Evolutionary conservation across 345 rosid genomes (phyloP), one percentile per base, ranked within the genome.

Genomic region (Gossypium stocksii): DNA sequence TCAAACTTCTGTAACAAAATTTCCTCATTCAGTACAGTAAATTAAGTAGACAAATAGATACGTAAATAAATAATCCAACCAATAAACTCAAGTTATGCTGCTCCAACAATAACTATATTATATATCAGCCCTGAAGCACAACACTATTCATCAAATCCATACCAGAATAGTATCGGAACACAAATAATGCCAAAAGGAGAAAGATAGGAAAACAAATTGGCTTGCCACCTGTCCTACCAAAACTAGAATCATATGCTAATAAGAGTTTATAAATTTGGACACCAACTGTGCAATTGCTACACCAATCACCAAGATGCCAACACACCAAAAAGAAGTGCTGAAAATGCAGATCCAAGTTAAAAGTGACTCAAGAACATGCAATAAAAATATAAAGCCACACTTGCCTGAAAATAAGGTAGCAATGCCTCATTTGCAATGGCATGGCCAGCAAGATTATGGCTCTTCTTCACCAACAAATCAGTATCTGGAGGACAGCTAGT

Each of bases 381-480:
- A 43, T 43, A 69, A 66, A 48, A 59, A 79, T 38, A 73, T 49
- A 29, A 76, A 29, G 54, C 17, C 76, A 12, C 65, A 76, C 84
- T 85, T 79, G 87, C 99, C 99, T 93, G 99, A 79, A 95, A 90
- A 87, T 86, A 95, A 51, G 99, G 99, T 76, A 95, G 98, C 85
- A 95, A 83, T 61, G 98, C 98, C 80, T 95, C 99, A 48, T 83
- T 89, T 63, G 82, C 87, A 82, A 88, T 80, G 73, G 75, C 76
- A 74, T 83, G 86, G 57, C 83, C 83, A 13, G 76, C 70, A 79
- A 77, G 59, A 74, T 75, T 76, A 81, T 68, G 54, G 53, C 82
- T 71, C 58, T 74, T 77, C 38, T 68, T 20, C 19, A 70, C 74
- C 17, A 77, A 71, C 75, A 80, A 67, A 78, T 70, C 82, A 60